These are phyloP conservation scores for Monilinia fructicola DNA, from an alignment of 2,329 filamentous ascomycete genomes.

Conservation along the genomic window DNA sequence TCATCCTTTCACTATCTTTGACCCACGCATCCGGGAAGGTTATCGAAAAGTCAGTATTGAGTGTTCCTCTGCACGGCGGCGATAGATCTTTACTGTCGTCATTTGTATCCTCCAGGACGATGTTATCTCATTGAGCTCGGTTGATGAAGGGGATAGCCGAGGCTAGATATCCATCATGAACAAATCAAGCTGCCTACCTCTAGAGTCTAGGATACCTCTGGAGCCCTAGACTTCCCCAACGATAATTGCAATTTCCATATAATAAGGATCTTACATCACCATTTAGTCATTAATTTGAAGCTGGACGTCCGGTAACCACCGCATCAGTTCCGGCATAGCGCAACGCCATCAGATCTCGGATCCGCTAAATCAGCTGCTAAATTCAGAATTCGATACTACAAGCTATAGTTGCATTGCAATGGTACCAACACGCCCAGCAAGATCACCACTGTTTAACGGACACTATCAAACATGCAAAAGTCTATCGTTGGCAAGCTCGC, in stretches of 20 bases:
- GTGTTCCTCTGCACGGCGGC: neutral
- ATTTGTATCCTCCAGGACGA: neutral
- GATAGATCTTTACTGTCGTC: neutral
- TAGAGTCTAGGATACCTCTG: neutral
- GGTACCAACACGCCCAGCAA: neutral
- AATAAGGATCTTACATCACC: neutral
- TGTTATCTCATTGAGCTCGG: neutral
- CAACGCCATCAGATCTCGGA: constrained; percentile 8
- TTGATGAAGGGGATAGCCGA: constrained; percentile 11
- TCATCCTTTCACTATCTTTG: constrained; percentile 4
- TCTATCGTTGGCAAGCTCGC: constrained; percentile 6
- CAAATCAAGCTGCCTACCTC: constrained; percentile 5
- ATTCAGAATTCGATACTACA: constrained; percentile 9
- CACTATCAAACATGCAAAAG: neutral
- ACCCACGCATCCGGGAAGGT: neutral
- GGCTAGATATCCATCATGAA: neutral
- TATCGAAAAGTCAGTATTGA: neutral
- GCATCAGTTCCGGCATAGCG: neutral
- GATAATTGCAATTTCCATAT: neutral
- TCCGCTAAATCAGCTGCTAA: constrained; percentile 10
- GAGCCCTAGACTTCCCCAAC: neutral
- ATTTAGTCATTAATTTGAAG: constrained; percentile 7
- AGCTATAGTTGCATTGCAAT: constrained; percentile 3
- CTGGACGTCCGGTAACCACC: constrained; percentile 12
- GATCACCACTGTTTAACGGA: constrained; percentile 4